Evolutionary conservation across 805 yeast genomes (phyloP), one percentile per base, ranked within the genome.

Genomic region (Starmera dryadoides): DNA sequence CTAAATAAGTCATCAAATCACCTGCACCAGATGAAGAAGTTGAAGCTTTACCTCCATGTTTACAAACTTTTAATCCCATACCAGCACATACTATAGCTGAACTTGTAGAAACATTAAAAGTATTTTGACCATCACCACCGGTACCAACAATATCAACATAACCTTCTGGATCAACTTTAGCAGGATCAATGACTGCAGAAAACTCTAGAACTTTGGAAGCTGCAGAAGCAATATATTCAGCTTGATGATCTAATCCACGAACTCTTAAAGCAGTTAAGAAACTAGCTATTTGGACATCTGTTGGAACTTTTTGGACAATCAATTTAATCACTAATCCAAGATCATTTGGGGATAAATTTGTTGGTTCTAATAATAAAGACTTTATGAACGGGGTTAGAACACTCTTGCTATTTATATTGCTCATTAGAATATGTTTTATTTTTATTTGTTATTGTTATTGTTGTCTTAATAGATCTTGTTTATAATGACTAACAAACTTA

Each of bases 121-220:
- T 93, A 57, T 93, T 83, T 56, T 93, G 96, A 2, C 96, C 96
- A 57, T 93, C 99, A 14, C 99, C 99, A 21, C 99, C 99, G 0
- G 99, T 93, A 2, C 99, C 99, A 6, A 93, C 99, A 23, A 93
- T 86, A 59, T 93, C 99, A 6, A 82, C 69, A 48, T 73, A 82
- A 0, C 83, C 83, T 1, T 58, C 60, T 1, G 63, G 50, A 30
- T 72, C 74, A 12, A 75, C 72, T 2, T 53, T 48, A 7, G 61
- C 51, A 2, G 69, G 57, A 9, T 70, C 64, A n/a, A 86, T 73
- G 2, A 66, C 48, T 36, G 71, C 73, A 6, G 93, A 79, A 49
- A 72, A 81, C 49, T 77, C 75, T 43, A 85, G 63, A 20, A 91
- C 75, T 2, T 93, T 79, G 17, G 67, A 64, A 1, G 87, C 96